Evolutionary conservation across 768 basidiomycete species (phyloP).

Genomic region (Rhizopogon vesiculosus): DNA sequence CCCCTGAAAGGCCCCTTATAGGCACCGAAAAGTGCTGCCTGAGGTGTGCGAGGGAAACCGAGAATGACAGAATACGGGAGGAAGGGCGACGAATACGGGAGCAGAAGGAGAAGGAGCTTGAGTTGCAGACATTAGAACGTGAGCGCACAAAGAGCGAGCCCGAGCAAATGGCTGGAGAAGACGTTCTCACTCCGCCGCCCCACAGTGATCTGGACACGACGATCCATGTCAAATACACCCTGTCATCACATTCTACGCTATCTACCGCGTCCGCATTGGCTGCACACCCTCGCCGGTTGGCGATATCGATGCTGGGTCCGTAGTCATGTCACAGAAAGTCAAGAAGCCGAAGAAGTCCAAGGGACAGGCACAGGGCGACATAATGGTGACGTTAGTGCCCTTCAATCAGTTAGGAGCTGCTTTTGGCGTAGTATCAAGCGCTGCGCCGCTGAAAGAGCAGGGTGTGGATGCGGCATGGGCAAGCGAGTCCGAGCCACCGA

Average conservation of each 20-base stretch:
- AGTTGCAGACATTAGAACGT: conserved; percentile 20
- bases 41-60: conserved; percentile 46
- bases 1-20: too few relatives aligned
- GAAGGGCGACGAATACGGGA: conserved; percentile 66
- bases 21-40: too few relatives aligned
- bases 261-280: conserved; percentile 15
- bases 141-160: conserved; percentile 30
- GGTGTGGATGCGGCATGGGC: conserved; percentile 73
- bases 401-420: conserved; percentile 75
- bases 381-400: conserved; percentile 66
- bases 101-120: conserved; percentile 54
- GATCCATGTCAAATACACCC: conserved; percentile 62
- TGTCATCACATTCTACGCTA: conserved; percentile 44
- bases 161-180: conserved; percentile 25
- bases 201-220: conserved; percentile 72
- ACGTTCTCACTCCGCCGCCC: conserved; percentile 51
- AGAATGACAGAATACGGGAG: conserved; percentile 72
- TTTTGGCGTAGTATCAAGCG: conserved; percentile 67
- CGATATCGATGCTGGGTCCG: conserved; percentile 52
- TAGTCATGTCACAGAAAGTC: conserved; percentile 65
- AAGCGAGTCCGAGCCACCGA: conserved; percentile 63
- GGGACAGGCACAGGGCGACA: conserved; percentile 36
- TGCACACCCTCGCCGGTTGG: conserved; percentile 54
- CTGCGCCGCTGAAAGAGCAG: conserved; percentile 47
- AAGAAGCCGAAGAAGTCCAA: conserved; percentile 34